Percentiles rank a stretch among this genome's conserved stretches.
phyloP scores from a whole-genome alignment of 1,284 basidiomycete species.

The Ceratorhiza oryzae-sativae region DNA sequence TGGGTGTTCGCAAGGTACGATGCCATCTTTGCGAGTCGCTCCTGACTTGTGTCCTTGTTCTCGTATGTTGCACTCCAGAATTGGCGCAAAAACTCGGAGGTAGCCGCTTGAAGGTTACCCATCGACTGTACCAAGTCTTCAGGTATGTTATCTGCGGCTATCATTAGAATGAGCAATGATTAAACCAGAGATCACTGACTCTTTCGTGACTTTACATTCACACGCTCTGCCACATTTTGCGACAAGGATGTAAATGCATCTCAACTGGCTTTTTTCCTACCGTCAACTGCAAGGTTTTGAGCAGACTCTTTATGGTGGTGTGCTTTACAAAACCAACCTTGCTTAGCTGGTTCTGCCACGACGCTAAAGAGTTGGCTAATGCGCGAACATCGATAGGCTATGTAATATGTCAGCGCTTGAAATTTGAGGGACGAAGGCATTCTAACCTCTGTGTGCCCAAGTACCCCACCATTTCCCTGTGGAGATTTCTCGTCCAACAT shows the following conservation, averaged over 20 bases:
- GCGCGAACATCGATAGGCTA: background rate
- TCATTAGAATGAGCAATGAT: constrained; percentile 13
- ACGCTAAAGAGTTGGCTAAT: background rate
- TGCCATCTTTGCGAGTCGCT: constrained; percentile 80
- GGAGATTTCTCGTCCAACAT: constrained; percentile 5
- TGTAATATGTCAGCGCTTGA: background rate
- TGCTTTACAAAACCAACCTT: background rate
- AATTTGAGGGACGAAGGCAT: background rate
- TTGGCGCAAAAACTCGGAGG: constrained; percentile 95
- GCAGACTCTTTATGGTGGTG: background rate
- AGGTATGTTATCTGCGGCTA: constrained; percentile 74
- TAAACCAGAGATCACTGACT: constrained; percentile 55
- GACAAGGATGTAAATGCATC: constrained; percentile 77
- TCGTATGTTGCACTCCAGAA: constrained; percentile 90
- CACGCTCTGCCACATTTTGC: constrained; percentile 69
- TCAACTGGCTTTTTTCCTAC: constrained; percentile 71
- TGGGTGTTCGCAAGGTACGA: constrained; percentile 78
- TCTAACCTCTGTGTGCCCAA: constrained; percentile 12
- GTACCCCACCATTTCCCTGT: background rate
- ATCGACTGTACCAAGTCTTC: constrained; percentile 79
- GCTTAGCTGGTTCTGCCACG: constrained; percentile 21
- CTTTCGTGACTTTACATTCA: constrained; percentile 69
- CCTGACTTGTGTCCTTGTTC: constrained; percentile 59
- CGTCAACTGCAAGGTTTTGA: constrained; percentile 57
- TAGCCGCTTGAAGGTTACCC: constrained; percentile 85